Conservation (phyloP, 306 rosid species). For the Rosa lucieae region DNA sequence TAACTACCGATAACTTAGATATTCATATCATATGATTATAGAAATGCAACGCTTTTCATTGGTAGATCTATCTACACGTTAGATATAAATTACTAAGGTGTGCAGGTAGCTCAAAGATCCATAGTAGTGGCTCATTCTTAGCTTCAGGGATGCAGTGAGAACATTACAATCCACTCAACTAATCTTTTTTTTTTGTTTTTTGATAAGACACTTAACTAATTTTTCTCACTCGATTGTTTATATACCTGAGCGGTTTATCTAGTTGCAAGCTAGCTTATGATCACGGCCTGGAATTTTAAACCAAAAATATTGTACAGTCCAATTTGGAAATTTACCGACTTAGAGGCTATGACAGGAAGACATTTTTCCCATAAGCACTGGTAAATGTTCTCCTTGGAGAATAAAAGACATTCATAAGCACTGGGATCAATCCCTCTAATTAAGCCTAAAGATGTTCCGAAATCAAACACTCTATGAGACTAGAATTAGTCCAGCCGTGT, state of each 20-base stretch:
- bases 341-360: background rate
- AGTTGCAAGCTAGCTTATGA: background rate
- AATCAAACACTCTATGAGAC: background rate
- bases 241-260: background rate
- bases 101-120: conserved; percentile 3
- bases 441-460: background rate
- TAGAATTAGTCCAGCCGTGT: background rate
- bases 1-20: background rate
- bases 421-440: background rate
- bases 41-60: background rate
- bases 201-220: background rate
- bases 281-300: background rate
- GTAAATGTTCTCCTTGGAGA: background rate
- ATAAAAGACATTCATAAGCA: background rate
- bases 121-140: background rate
- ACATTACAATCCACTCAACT: background rate
- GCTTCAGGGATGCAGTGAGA: background rate
- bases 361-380: background rate
- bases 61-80: too few species aligned
- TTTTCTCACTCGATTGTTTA: background rate
- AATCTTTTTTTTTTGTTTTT: background rate
- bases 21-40: background rate
- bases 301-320: background rate
- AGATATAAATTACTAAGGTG: background rate
- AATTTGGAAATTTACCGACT: background rate